Evolutionary conservation across 2,329 filamentous ascomycete species (phyloP), one percentile per base, ranked within the genome.

Genomic region (Parastagonospora nodorum): DNA sequence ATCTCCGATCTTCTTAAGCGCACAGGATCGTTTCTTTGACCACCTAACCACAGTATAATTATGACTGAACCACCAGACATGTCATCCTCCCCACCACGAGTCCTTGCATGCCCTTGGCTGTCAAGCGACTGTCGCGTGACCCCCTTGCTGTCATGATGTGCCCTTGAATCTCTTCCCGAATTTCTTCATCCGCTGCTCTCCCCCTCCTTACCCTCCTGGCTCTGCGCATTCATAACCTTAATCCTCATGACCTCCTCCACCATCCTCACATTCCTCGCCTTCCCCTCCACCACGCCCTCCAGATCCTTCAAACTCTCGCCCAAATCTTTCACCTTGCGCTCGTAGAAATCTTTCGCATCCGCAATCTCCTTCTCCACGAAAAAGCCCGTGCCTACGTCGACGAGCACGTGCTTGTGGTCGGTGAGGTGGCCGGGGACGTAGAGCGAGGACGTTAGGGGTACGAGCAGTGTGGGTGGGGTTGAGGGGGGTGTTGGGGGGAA

Each of bases 311-410:
- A 73, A 66, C 87, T 90, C 48, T 77, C 76, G 29, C 80, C 82
- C 51, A 90, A 62, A 58, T 87, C 84, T 63, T 87, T 85, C 5
- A 89, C 81, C 74, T 90, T 90, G 27, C 77, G 77, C 45, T 83
- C 80, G 64, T 90, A 90, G 64, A 90, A 90, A 48, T 81, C 82
- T 47, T 78, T 79, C 1, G 86, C 87, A 62, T 88, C 85, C 19
- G 76, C 73, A 1, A 82, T 80, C 8, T 77, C 82, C 79, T 99
- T 99, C 77, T 97, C 92, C 45, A 97, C 87, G 68, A 92, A 92
- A 73, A 95, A 97, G 0, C 93, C 93, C 1, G 93, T 97, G 15
- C 93, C 93, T 15, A 97, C 86, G 73, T 97, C 93, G 35, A 97
- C 91, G 51, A 97, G 55, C 19, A 75, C 71, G 32, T 72, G 65